Conservation (phyloP, 805 yeast genomes). For the Metschnikowia baotianmanensis region DNA sequence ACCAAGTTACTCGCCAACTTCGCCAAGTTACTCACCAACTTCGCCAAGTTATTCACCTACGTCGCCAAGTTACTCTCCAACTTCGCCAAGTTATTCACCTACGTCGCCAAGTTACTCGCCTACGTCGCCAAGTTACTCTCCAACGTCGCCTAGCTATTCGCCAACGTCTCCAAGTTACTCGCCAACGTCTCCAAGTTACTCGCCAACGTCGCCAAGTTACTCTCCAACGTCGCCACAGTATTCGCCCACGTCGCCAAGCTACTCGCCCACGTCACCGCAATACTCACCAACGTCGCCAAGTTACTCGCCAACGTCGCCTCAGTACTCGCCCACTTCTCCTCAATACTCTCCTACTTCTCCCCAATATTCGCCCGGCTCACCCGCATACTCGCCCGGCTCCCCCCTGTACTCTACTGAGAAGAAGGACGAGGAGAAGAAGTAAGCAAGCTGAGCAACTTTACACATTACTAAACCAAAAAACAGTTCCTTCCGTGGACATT, state of each 20-base stretch:
- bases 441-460: constrained; percentile 7
- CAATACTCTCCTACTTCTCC: constrained; percentile 58
- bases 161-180: constrained; percentile 31
- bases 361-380: constrained; percentile 45
- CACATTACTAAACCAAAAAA: constrained; percentile 3
- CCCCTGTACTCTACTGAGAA: constrained; percentile 14
- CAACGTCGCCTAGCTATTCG: constrained; percentile 27
- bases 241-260: constrained; percentile 26
- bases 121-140: constrained; percentile 25
- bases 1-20: constrained; percentile 72
- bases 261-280: constrained; percentile 25
- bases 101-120: constrained; percentile 33
- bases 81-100: constrained; percentile 70
- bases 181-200: constrained; percentile 27
- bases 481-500: neutral
- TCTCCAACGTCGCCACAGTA: constrained; percentile 28
- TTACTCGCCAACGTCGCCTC: constrained; percentile 21
- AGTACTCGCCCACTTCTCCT: constrained; percentile 39
- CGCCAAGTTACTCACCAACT: constrained; percentile 79
- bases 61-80: constrained; percentile 63
- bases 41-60: constrained; percentile 70
- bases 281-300: constrained; percentile 26
- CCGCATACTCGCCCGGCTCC: constrained; percentile 40
- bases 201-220: constrained; percentile 28
- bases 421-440: constrained; percentile 19